Conservation (phyloP, 768 basidiomycete genomes). For the Amylocystis lapponica region DNA sequence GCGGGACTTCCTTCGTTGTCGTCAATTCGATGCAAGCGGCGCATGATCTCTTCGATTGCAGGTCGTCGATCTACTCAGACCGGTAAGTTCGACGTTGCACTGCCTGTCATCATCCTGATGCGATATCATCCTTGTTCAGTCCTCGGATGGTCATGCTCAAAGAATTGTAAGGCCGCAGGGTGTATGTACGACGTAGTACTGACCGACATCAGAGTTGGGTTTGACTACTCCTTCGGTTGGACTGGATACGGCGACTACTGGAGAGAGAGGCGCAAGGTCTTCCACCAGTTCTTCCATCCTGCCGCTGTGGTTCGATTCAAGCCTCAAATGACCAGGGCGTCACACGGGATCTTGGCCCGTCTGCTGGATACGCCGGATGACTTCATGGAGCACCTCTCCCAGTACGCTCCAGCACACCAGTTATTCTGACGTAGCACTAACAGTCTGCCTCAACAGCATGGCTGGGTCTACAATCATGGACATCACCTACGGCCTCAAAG, state of each 20-base stretch:
- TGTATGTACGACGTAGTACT: no score
- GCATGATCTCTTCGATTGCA: slow-evolving; percentile 26
- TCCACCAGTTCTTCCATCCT: slow-evolving; percentile 36
- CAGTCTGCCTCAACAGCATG: slow-evolving; percentile 26
- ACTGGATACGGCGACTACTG: slow-evolving; percentile 37
- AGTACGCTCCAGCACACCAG: slow-evolving; percentile 34
- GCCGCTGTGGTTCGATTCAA: slow-evolving; percentile 27
- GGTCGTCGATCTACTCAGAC: slow-evolving; percentile 28
- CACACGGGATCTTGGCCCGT: slow-evolving; percentile 27
- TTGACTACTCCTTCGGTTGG: slow-evolving; percentile 34
- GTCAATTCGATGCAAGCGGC: slow-evolving; percentile 25
- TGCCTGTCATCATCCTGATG: not conserved
- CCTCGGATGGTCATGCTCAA: slow-evolving; percentile 20
- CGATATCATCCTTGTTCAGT: slow-evolving; percentile 3
- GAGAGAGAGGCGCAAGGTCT: slow-evolving; percentile 36
- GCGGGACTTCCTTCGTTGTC: slow-evolving; percentile 19
- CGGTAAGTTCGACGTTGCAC: slow-evolving; percentile 5
- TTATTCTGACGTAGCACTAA: no score
- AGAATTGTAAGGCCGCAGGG: no score
- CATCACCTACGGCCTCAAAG: slow-evolving; percentile 42
- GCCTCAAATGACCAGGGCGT: slow-evolving; percentile 25
- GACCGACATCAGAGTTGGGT: slow-evolving; percentile 43
- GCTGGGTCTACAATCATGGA: slow-evolving; percentile 36
- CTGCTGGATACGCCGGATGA: slow-evolving; percentile 32
- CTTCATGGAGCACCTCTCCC: slow-evolving; percentile 28